Conservation (phyloP, 805 yeast species). For the Wickerhamomyces rabaulensis region DNA sequence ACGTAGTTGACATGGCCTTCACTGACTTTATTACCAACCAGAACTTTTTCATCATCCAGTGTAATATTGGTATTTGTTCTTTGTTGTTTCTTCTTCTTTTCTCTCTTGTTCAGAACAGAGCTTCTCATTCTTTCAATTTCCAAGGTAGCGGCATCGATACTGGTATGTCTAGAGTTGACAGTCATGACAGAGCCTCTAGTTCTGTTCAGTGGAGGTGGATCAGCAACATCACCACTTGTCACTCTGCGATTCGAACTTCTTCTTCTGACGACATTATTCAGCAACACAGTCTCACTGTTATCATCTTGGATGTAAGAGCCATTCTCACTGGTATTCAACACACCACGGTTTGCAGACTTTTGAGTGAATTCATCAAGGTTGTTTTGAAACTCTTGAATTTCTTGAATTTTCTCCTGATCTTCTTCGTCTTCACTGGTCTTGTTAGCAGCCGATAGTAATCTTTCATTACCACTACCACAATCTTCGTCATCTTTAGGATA, state of each 20-base stretch:
- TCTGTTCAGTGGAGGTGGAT: not conserved
- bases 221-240: not conserved
- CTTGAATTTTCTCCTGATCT: conserved; percentile 4
- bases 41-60: conserved; percentile 49
- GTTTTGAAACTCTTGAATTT: conserved; percentile 8
- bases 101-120: conserved; percentile 39
- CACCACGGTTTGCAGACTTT: not conserved
- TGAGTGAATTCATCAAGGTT: conserved; percentile 6
- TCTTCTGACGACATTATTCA: conserved; percentile 27
- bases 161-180: conserved; percentile 18
- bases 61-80: conserved; percentile 23
- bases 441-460: not conserved
- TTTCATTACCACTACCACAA: not conserved
- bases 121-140: conserved; percentile 50
- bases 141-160: conserved; percentile 32
- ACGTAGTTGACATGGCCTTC: conserved; percentile 94
- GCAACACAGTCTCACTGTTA: conserved; percentile 26
- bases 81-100: conserved; percentile 30
- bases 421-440: not conserved
- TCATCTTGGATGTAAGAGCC: conserved; percentile 32
- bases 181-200: conserved; percentile 16
- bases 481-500: not conserved
- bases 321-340: conserved; percentile 14
- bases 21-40: conserved; percentile 75
- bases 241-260: conserved; percentile 12